A percentile compares a stretch with the other conserved stretches of the same genome.
phyloP scores from a whole-genome alignment of 2,329 filamentous ascomycete genomes.

The Penicillium paneum region DNA sequence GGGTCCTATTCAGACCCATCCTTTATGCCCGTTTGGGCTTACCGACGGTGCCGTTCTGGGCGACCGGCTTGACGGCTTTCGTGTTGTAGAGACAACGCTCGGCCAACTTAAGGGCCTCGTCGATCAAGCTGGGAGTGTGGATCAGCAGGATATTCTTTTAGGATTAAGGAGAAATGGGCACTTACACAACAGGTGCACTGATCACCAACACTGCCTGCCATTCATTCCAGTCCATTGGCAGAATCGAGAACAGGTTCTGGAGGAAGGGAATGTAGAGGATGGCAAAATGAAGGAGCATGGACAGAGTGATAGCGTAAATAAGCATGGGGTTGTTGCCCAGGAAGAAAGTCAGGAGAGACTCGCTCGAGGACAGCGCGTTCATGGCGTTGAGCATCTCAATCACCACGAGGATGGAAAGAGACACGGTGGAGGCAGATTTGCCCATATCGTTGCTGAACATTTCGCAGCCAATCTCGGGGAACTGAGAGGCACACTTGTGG shows the following conservation, averaged over 20 bases:
- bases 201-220: constrained; percentile 90
- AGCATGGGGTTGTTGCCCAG: constrained; percentile 99
- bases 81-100: constrained; percentile 64
- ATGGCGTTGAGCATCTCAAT: constrained; percentile 99
- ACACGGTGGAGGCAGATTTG: constrained; percentile 88
- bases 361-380: constrained; percentile 93
- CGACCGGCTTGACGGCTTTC: constrained; percentile 13
- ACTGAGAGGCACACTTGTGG: constrained; percentile 83
- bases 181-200: constrained; percentile 89
- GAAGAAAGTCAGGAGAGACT: constrained; percentile 87
- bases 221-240: constrained; percentile 79
- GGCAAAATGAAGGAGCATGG: constrained; percentile 92
- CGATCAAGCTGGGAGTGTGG: constrained; percentile 61
- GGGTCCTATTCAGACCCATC: constrained; percentile 2
- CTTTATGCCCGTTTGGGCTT: constrained; percentile 39
- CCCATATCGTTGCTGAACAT: constrained; percentile 88
- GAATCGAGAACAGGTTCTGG: constrained; percentile 83
- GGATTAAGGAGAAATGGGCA: constrained; percentile 23
- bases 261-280: constrained; percentile 89
- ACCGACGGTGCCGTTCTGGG: constrained; percentile 29
- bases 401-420: constrained; percentile 84
- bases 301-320: constrained; percentile 87
- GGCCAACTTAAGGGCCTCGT: constrained; percentile 75
- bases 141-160: constrained; percentile 1
- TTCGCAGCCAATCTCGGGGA: constrained; percentile 82